Evolutionary conservation across 1,284 basidiomycete species (phyloP), one percentile per base, ranked within the genome.

Genomic region (Porogramme epimiltina): DNA sequence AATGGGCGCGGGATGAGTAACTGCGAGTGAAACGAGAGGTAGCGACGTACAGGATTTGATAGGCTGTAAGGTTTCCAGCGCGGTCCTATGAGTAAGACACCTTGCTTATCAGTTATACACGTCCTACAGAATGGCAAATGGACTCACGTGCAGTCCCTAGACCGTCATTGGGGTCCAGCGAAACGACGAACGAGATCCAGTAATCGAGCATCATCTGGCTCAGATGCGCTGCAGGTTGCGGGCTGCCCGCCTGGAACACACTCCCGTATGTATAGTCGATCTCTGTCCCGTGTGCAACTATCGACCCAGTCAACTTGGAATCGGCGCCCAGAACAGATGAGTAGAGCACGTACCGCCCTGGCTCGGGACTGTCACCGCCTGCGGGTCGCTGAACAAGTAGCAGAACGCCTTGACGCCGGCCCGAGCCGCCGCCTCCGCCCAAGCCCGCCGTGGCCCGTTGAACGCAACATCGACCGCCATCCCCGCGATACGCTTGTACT

Each of bases 101-200:
- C 3, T 5, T 5, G 3, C 15, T 24, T 28, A 4, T 15, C n/a
- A 18, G 8, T 6, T 15, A 24, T 15, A 20, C 11, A 18, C 22
- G 28, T 31, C 8, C 28, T 6, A 6, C 22, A 28, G 28, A 22
- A n/a, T n/a, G n/a, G 18, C 4, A 10, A 37, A 18, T 9, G 9
- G 6, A n/a, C 34, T 13, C n/a, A 37, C 34, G 34, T 6, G 34
- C 5, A 4, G 9, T 37, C 9, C 34, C 79, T 25, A 63, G 66
- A 4, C 73, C 73, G 51, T 81, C 79, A 52, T 81, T 82, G 5
- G 79, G 79, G 42, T 76, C 69, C 23, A 79, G 62, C 28, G 70
- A 75, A 6, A 71, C 74, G 0, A 73, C 74, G 52, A 81, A 82
- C 0, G 79, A 80, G 16, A 81, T 65, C 78, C 79, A 81, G 48